Base-by-base conservation (phyloP, 257 asterid species). In the Gentiana macrophylla region DNA sequence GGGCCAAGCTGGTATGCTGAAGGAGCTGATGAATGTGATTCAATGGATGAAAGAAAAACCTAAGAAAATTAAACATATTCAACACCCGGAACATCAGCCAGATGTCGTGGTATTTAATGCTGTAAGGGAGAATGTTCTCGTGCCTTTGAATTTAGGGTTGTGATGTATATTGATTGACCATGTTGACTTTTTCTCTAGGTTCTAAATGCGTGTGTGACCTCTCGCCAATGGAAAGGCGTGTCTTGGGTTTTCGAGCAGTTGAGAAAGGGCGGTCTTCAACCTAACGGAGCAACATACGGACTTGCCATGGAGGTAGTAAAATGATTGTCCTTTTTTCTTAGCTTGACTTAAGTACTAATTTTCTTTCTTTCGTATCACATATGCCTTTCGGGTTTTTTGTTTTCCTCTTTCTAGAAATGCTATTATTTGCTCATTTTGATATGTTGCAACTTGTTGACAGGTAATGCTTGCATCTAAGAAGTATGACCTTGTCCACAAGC, bases 261-360 rank as follows among this genome's bases (percentile, higher is more conserved):
- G 74, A 87, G 98, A 64, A 87, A 78, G 72, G 68, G 62, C 38
- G 83, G 92, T 56, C 83, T 84, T 57, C 76, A 74, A 66, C 95
- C 98, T 57, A 81, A 88, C 68, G 95, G 94, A 67, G 90, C 98
- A 62, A 92, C 86, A 63, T 92, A 78, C 75, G 98, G 98, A 38
- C 87, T 92, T 24, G 94, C 97, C 41, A 92, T 92, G 98, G 98
- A 92, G 97, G 98, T 91, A 71, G 34, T 53, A 24, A 24, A 24
- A 24, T 24, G 24, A 24, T 41, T 2, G 8, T 41, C 46, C 10
- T 10, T 41, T 41, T 41, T 41, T 41, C 46, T 41, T 41, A 41
- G 46, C 46, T 5, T 41, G 46, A 41, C 46, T 41, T 41, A 41
- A 41, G 6, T 41, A 41, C 6, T 2, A 41, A 5, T 5, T 41